Evolutionary conservation across 768 basidiomycete species (phyloP).

Genomic region (Boletellus ananas): DNA sequence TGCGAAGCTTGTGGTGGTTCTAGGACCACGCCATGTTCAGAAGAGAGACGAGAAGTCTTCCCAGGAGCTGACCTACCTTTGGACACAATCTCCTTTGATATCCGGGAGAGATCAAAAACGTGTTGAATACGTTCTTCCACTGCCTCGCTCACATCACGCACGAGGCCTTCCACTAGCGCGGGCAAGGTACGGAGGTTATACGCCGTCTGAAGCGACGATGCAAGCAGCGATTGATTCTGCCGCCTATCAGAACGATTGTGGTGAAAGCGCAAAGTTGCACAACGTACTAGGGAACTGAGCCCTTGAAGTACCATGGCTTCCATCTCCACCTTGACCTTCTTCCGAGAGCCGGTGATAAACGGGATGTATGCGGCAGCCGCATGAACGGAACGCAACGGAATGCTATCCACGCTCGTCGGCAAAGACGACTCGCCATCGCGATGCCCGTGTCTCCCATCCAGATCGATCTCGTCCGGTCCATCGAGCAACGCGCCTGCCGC

Average conservation of each 20-base stretch:
- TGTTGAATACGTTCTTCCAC: slow-evolving; percentile 77
- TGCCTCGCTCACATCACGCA: slow-evolving; percentile 75
- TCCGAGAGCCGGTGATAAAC: slow-evolving; percentile 67
- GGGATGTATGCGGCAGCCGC: slow-evolving; percentile 68
- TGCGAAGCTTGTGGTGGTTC: slow-evolving; percentile 27
- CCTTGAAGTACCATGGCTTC: slow-evolving; percentile 85
- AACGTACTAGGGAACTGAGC: slow-evolving; percentile 66
- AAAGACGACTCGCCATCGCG: slow-evolving; percentile 10
- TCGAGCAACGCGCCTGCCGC: slow-evolving; percentile 49
- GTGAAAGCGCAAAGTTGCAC: neutral
- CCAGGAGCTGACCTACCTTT: slow-evolving; percentile 53
- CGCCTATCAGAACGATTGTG: neutral
- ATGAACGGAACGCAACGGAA: slow-evolving; percentile 70
- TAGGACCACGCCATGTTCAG: neutral
- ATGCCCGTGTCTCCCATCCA: neutral
- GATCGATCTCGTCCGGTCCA: slow-evolving; percentile 28
- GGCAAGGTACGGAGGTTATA: slow-evolving; percentile 88
- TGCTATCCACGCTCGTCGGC: slow-evolving; percentile 22
- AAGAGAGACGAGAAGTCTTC: neutral
- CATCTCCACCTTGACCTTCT: slow-evolving; percentile 80
- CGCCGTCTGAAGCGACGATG: slow-evolving; percentile 93
- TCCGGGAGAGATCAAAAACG: slow-evolving; percentile 82
- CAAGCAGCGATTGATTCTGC: slow-evolving; percentile 86
- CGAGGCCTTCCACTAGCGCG: slow-evolving; percentile 71
- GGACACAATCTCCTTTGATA: slow-evolving; percentile 79